Conservation (phyloP, 352 stramenopile genomes). For the Pythium phragmiticola region DNA sequence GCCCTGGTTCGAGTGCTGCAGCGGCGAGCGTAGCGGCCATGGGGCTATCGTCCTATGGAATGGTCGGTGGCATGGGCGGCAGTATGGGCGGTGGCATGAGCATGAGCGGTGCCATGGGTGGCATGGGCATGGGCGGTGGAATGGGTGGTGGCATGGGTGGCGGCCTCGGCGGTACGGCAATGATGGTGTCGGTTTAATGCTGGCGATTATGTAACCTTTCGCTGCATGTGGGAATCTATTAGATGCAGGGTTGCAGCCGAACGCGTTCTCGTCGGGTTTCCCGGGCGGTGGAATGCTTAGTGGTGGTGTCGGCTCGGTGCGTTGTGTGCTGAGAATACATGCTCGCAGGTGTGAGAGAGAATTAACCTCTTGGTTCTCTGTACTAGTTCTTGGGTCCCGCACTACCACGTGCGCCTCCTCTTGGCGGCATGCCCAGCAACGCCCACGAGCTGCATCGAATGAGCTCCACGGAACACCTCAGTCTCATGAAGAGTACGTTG, state of each 20-base stretch:
- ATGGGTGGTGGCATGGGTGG: background rate
- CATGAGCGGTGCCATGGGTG: constrained; percentile 28
- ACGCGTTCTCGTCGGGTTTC: constrained; percentile 42
- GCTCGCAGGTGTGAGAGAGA: background rate
- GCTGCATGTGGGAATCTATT: background rate
- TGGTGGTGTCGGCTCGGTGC: constrained; percentile 40
- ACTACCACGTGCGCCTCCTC: constrained; percentile 32
- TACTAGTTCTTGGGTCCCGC: constrained; percentile 54
- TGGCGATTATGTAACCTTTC: background rate
- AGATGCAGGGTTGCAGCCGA: constrained; percentile 10
- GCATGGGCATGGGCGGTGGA: constrained; percentile 28
- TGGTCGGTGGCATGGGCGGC: constrained; percentile 27
- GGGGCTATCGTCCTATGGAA: constrained; percentile 50
- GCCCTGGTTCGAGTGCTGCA: constrained; percentile 22
- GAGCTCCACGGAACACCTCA: constrained; percentile 42
- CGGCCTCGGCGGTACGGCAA: constrained; percentile 22
- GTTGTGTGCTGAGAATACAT: constrained; percentile 10
- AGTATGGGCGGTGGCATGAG: constrained; percentile 10
- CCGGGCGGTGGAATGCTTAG: constrained; percentile 43
- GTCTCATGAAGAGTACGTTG: constrained; percentile 33
- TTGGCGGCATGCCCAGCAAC: constrained; percentile 27
- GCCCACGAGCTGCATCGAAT: constrained; percentile 64
- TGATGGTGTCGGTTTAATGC: background rate
- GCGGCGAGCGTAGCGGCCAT: constrained; percentile 27
- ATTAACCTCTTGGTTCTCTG: background rate